Evolutionary conservation across 768 basidiomycete genomes (phyloP).

Genomic region (Boletellus sp.): DNA sequence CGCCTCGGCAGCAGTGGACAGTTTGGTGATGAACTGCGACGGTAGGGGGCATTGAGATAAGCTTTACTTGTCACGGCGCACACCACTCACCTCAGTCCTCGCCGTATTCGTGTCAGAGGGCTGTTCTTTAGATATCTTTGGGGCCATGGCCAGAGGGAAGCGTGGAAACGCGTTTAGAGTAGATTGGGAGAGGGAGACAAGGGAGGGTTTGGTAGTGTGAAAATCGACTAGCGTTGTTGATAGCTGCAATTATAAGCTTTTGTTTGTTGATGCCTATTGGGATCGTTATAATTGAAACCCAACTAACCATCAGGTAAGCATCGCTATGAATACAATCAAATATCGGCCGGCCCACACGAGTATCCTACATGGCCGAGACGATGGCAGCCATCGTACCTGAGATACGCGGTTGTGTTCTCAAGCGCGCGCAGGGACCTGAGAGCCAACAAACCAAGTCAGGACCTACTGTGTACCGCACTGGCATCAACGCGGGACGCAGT

Average conservation of each 20-base stretch:
- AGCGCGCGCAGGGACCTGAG: not conserved
- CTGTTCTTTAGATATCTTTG: constrained; percentile 25
- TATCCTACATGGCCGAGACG: constrained; percentile 10
- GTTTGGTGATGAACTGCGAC: constrained; percentile 50
- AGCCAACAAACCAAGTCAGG: not conserved
- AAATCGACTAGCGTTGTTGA: constrained; percentile 38
- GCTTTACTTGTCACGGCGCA: constrained; percentile 6
- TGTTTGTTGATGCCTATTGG: constrained; percentile 39
- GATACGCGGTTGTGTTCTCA: not conserved
- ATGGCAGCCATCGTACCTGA: constrained; percentile 9
- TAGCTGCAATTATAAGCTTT: constrained; percentile 37
- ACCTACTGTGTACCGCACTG: constrained; percentile 1
- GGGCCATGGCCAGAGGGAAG: constrained; percentile 20
- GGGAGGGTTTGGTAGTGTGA: constrained; percentile 38
- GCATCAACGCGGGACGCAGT: not conserved
- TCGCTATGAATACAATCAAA: constrained; percentile 17
- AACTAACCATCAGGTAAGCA: constrained; percentile 36
- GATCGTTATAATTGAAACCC: constrained; percentile 36
- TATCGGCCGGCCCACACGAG: constrained; percentile 8
- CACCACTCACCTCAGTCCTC: constrained; percentile 29
- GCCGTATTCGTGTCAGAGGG: constrained; percentile 24
- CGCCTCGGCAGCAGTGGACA: constrained; percentile 54
- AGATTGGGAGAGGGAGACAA: constrained; percentile 30
- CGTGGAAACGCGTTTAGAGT: constrained; percentile 26
- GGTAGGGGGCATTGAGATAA: constrained; percentile 22